Percentiles rank a stretch among this genome's conserved stretches.
Conservation (phyloP, 1,284 basidiomycete species). For the Cryptococcus floricola region DNA sequence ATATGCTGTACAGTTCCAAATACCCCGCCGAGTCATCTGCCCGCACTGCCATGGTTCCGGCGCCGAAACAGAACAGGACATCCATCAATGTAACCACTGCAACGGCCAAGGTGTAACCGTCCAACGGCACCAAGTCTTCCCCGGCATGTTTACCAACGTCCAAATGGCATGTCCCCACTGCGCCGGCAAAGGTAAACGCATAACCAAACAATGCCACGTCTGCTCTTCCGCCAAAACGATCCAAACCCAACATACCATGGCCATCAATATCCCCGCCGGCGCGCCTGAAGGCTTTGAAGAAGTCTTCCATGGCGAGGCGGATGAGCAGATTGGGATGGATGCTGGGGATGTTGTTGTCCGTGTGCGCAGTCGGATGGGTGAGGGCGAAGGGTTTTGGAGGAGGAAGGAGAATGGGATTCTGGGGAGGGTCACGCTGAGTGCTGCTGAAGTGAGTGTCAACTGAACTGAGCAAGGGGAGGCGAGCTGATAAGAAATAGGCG, state of each 20-base stretch:
- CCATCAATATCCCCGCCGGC: constrained; percentile 74
- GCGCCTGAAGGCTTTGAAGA: constrained; percentile 89
- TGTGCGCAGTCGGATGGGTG: constrained; percentile 64
- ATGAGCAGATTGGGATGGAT: constrained; percentile 89
- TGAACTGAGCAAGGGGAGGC: background rate
- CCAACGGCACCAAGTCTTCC: constrained; percentile 87
- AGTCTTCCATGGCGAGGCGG: constrained; percentile 86
- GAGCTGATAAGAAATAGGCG: constrained; percentile 28
- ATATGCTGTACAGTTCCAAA: constrained; percentile 63
- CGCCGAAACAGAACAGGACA: constrained; percentile 78
- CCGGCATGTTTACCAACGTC: constrained; percentile 73
- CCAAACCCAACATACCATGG: constrained; percentile 59
- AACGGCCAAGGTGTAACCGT: constrained; percentile 79
- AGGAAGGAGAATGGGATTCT: constrained; percentile 84
- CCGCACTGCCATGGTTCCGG: constrained; percentile 89
- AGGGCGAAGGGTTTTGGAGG: constrained; percentile 68
- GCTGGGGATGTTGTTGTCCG: constrained; percentile 83
- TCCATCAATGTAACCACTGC: constrained; percentile 75
- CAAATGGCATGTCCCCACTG: constrained; percentile 62
- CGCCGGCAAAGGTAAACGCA: constrained; percentile 71
- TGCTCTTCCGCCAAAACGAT: constrained; percentile 79
- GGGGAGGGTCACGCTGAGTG: constrained; percentile 80
- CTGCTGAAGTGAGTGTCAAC: constrained; percentile 69
- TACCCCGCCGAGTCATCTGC: constrained; percentile 83
- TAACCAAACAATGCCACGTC: constrained; percentile 69